Conservation (phyloP, 306 rosid genomes). For the Vigna unguiculata region DNA sequence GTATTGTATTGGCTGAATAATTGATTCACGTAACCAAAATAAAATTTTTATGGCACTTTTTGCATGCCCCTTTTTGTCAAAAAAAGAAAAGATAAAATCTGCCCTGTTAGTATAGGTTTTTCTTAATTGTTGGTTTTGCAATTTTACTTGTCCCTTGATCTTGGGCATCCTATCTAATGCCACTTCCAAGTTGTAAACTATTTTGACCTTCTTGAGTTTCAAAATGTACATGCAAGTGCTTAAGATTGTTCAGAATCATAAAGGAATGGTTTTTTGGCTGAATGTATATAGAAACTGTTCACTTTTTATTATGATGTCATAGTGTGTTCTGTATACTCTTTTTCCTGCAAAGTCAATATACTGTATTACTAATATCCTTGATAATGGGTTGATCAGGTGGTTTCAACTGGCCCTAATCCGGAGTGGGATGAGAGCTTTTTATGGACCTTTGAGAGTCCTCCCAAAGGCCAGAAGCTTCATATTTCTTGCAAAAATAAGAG, state of each 20-base stretch:
- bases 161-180: not conserved
- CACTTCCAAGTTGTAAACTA: not conserved
- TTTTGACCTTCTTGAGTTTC: slow-evolving; percentile 19
- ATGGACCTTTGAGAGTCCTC: slow-evolving; percentile 99
- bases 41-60: not conserved
- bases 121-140: slow-evolving; percentile 16
- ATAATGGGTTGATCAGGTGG: slow-evolving; percentile 65
- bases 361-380: slow-evolving; percentile 33
- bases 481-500: slow-evolving; percentile 99
- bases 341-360: not conserved
- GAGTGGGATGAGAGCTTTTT: slow-evolving; percentile 97
- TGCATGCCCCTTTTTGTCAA: too few species aligned
- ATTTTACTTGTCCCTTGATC: slow-evolving; percentile 17
- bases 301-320: not conserved
- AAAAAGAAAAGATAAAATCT: too few species aligned
- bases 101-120: not conserved
- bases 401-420: slow-evolving; percentile 94
- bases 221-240: slow-evolving; percentile 1
- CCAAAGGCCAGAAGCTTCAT: slow-evolving; percentile 97
- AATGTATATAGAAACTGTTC: slow-evolving; percentile 13
- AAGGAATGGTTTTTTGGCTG: slow-evolving; percentile 20
- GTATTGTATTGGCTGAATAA: not conserved
- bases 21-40: slow-evolving; percentile 18
- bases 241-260: not conserved
- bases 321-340: not conserved